Evolutionary conservation across 257 asterid genomes (phyloP).

Genomic region (Lycium ferocissimum): DNA sequence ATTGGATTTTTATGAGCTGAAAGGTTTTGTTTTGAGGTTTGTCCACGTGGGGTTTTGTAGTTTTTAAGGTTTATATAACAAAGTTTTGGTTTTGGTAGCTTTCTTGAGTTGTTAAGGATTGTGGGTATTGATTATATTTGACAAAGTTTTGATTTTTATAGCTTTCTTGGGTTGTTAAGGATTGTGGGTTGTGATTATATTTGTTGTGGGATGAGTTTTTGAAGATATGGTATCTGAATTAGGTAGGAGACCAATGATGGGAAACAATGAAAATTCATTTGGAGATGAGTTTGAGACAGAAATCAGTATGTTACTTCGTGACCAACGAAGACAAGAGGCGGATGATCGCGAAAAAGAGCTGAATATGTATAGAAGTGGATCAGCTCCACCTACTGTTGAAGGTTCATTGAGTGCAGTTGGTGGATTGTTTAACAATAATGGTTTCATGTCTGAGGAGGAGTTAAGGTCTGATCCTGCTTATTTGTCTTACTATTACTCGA

Average conservation of each 20-base stretch:
- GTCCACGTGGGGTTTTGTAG: background rate
- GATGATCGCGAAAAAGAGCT: constrained; percentile 92
- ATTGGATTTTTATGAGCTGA: constrained; percentile 26
- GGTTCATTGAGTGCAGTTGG: constrained; percentile 93
- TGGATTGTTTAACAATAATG: constrained; percentile 75
- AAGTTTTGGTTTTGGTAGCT: background rate
- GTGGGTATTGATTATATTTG: background rate
- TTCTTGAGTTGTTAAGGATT: background rate
- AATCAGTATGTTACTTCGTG: constrained; percentile 75
- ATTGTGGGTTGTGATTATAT: background rate
- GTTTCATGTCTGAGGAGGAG: constrained; percentile 83
- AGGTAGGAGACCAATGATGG: constrained; percentile 76
- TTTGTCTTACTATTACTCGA: constrained; percentile 80
- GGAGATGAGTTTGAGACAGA: constrained; percentile 90
- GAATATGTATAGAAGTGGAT: constrained; percentile 94
- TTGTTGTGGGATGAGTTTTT: constrained; percentile 17
- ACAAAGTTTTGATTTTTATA: background rate
- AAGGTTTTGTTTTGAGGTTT: constrained; percentile 30
- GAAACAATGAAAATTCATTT: constrained; percentile 71
- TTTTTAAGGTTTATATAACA: background rate
- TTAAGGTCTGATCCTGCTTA: constrained; percentile 97
- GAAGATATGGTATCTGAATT: constrained; percentile 71
- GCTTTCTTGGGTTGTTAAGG: background rate
- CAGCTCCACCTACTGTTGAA: constrained; percentile 99
- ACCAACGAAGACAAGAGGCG: constrained; percentile 71